Evolutionary conservation across 495 filamentous ascomycete species (phyloP), one percentile per base, ranked within the genome.

Genomic region (Xylaria acuta): DNA sequence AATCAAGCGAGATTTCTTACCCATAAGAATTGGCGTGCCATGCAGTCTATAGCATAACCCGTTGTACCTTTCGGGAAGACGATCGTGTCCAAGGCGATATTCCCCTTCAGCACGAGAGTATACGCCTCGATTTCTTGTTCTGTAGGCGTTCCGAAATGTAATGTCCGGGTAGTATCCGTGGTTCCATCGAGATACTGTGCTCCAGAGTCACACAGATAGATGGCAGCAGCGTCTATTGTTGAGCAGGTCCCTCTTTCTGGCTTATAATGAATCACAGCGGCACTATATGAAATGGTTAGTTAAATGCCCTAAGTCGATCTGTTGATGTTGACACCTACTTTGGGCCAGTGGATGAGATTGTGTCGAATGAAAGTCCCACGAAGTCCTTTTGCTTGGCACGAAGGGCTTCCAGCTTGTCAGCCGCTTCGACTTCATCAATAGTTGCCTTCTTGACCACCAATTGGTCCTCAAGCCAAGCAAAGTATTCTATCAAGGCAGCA

Each of bases 121-220:
- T 97, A 98, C 9, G 97, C 91, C 79, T 94, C 94, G 74, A 88
- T 92, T 80, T 99, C 94, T 76, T 94, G 91, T 18, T 90, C 89
- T 1, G 92, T 94, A 11, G 97, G 97, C 22, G 90, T 84, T 38
- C 94, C 92, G 78, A 98, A 98, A 74, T 99, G 97, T 51, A 97
- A 85, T 0, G 97, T 99, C 18, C 97, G 88, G 5, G 97, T 99
- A 6, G 93, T 95, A 79, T 99, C 97, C 0, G 97, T 99, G 1
- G 97, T 99, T 64, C 97, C 97, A 81, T 99, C 97, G 16, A 92
- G 85, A 74, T 95, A 99, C 80, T 99, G 97, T 27, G 91, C 95
- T 34, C 97, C 97, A 30, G 96, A 98, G 79, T 99, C 97, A 78
- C 97, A 99, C 47, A 99, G 90, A 77, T 98, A 99, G 69, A 99